Conservation (phyloP, 495 filamentous ascomycete genomes). For the Margaritispora aquatica region DNA sequence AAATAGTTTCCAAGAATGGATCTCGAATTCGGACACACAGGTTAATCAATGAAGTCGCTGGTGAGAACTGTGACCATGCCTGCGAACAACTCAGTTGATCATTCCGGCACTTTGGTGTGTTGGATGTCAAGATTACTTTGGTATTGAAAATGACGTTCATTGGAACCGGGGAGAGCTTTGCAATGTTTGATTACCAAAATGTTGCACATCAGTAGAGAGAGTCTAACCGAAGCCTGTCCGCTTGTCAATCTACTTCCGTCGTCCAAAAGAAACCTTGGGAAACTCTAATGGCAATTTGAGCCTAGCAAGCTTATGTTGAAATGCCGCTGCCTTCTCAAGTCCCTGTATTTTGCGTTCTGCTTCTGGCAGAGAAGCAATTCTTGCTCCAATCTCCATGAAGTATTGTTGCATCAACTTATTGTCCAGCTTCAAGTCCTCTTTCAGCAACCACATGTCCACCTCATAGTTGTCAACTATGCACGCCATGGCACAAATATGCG, state of each 20-base stretch:
- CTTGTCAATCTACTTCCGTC: conserved; percentile 8
- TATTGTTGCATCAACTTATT: conserved; percentile 57
- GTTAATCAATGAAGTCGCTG: too few species aligned
- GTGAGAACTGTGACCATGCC: too few species aligned
- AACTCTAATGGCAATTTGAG: conserved; percentile 78
- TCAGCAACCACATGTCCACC: conserved; percentile 68
- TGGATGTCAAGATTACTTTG: too few species aligned
- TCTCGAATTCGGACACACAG: too few species aligned
- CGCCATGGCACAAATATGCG: conserved; percentile 61
- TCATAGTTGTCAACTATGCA: conserved; percentile 70
- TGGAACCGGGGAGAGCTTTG: too few species aligned
- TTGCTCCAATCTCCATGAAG: conserved; percentile 80
- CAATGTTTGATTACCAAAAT: too few species aligned
- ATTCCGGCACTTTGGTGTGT: too few species aligned
- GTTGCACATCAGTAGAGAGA: too few species aligned
- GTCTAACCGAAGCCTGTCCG: too few species aligned
- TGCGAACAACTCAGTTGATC: too few species aligned
- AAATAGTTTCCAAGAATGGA: too few species aligned
- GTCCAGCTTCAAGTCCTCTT: conserved; percentile 73
- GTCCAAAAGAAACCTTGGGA: conserved; percentile 43
- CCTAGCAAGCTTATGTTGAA: conserved; percentile 55
- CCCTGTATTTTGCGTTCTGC: conserved; percentile 38
- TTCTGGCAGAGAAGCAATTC: conserved; percentile 41
- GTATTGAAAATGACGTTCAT: too few species aligned
- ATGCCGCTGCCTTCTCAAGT: conserved; percentile 54